phyloP scores from a whole-genome alignment of 495 filamentous ascomycete species.

The Aspergillus hancockii region DNA sequence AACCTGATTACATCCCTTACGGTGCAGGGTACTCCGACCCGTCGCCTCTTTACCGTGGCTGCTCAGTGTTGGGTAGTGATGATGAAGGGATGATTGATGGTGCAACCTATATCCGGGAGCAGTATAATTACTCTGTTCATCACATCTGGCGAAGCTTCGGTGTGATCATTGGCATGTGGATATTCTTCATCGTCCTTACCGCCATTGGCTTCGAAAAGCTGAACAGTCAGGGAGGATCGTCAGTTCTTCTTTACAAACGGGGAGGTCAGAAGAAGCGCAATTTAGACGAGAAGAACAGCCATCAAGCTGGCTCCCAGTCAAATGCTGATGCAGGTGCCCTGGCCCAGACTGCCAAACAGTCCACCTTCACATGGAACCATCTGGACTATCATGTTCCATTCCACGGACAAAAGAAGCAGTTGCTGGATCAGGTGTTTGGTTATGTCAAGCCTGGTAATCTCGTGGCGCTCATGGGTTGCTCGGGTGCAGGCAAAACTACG shows the following conservation, averaged over 20 bases:
- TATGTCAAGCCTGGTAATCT: slow-evolving; percentile 79
- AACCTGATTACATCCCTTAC: slow-evolving; percentile 62
- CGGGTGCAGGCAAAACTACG: slow-evolving; percentile 85
- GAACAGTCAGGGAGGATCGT: slow-evolving; percentile 63
- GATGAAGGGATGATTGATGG: slow-evolving; percentile 60
- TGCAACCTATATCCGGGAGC: slow-evolving; percentile 61
- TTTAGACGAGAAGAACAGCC: slow-evolving; percentile 31
- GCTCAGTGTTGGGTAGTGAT: slow-evolving; percentile 66
- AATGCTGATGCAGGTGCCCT: slow-evolving; percentile 23
- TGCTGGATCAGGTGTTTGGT: slow-evolving; percentile 73
- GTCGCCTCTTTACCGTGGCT: slow-evolving; percentile 64
- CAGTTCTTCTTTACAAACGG: slow-evolving; percentile 62
- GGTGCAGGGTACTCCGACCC: slow-evolving; percentile 59
- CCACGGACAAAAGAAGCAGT: slow-evolving; percentile 48
- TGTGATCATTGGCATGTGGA: slow-evolving; percentile 73
- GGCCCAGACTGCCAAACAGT: slow-evolving; percentile 29
- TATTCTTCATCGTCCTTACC: slow-evolving; percentile 69
- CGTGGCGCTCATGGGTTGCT: slow-evolving; percentile 80
- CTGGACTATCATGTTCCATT: slow-evolving; percentile 70
- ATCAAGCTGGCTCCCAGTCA: slow-evolving; percentile 10
- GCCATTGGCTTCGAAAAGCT: slow-evolving; percentile 62
- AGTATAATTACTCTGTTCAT: slow-evolving; percentile 60
- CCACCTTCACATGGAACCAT: slow-evolving; percentile 55
- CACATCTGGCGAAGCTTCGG: slow-evolving; percentile 82
- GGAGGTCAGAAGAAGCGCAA: slow-evolving; percentile 41